A percentile compares a stretch with the other conserved stretches of the same genome.
Conservation (phyloP, 1,284 basidiomycete species). For the Exobasidium rhododendri region DNA sequence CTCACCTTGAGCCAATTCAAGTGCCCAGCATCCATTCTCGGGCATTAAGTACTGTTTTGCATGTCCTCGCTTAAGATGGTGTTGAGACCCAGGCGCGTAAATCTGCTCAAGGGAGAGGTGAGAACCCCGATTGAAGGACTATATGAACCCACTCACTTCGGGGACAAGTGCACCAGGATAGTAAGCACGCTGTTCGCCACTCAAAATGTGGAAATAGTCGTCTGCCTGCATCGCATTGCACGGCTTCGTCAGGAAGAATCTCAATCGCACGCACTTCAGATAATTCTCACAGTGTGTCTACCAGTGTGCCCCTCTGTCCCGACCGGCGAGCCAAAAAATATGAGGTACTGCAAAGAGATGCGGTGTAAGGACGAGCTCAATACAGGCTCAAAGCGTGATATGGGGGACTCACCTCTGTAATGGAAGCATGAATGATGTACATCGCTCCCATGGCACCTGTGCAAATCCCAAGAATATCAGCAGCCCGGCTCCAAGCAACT, state of each 20-base stretch:
- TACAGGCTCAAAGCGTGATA: no score
- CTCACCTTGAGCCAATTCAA: slow-evolving; percentile 79
- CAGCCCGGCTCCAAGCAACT: no score
- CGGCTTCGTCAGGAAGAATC: not conserved
- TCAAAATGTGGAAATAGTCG: slow-evolving; percentile 94
- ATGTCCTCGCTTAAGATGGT: slow-evolving; percentile 74
- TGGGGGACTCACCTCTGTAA: slow-evolving; percentile 65
- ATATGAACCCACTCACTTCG: slow-evolving; percentile 58
- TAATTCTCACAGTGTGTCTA: slow-evolving; percentile 65
- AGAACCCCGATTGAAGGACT: not conserved
- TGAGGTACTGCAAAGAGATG: slow-evolving; percentile 57
- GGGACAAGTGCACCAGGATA: slow-evolving; percentile 72
- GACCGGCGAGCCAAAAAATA: slow-evolving; percentile 89
- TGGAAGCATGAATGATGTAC: slow-evolving; percentile 93
- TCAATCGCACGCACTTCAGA: not conserved
- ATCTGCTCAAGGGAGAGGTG: slow-evolving; percentile 45
- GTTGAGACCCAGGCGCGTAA: slow-evolving; percentile 78
- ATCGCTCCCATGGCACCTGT: slow-evolving; percentile 81
- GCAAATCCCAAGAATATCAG: not conserved
- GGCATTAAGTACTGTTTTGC: slow-evolving; percentile 98
- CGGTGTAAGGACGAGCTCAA: no score
- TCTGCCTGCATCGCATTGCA: slow-evolving; percentile 70
- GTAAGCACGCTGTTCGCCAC: slow-evolving; percentile 90
- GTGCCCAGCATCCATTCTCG: slow-evolving; percentile 79
- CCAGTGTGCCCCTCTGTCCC: slow-evolving; percentile 96